These are phyloP conservation scores for Aureobasidium leucospermi DNA, from an alignment of 2,329 filamentous ascomycete genomes.

Conservation along the genomic window DNA sequence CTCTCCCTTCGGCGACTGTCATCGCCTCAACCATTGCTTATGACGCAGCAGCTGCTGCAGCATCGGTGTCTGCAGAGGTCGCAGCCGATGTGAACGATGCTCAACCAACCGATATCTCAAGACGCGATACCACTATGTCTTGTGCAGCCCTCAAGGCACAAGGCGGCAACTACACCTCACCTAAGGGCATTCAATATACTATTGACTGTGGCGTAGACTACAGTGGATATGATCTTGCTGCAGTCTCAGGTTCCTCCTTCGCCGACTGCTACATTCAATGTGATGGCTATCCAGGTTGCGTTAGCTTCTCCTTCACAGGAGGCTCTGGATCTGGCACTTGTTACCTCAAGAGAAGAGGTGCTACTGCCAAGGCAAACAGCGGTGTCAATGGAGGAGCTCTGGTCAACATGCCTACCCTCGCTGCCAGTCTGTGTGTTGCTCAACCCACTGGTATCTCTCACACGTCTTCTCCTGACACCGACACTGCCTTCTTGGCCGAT, in stretches of 20 bases:
- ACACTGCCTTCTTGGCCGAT: background rate
- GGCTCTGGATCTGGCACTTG: conserved; percentile 6
- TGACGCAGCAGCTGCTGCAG: background rate
- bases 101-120: background rate
- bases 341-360: conserved; percentile 7
- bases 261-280: conserved; percentile 2
- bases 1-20: background rate
- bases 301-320: conserved; percentile 5
- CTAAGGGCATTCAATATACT: background rate
- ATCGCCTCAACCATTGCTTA: background rate
- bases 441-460: background rate
- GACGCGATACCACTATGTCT: background rate
- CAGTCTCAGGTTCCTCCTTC: background rate
- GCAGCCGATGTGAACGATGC: background rate
- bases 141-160: background rate
- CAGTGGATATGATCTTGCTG: background rate
- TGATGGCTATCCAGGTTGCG: conserved; percentile 3
- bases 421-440: background rate
- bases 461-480: background rate
- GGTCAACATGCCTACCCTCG: background rate
- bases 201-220: background rate
- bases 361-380: background rate
- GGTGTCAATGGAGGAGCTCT: background rate
- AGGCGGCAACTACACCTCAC: background rate
- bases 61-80: background rate